phyloP scores from a whole-genome alignment of 805 yeast species.

The Nematodospora valgi region DNA sequence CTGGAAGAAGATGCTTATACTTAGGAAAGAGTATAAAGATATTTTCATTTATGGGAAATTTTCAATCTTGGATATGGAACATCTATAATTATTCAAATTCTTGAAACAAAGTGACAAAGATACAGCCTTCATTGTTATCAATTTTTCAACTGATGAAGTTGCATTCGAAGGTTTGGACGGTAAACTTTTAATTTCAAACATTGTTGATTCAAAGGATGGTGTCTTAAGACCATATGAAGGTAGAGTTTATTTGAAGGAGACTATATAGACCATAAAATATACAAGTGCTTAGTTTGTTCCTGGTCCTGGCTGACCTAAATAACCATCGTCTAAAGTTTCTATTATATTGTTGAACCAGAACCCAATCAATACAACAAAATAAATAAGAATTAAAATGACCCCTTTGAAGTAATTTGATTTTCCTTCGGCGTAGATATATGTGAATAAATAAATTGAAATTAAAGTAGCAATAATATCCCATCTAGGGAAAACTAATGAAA shows the following conservation, averaged over 20 bases:
- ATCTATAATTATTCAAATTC: constrained; percentile 40
- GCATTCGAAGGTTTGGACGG: constrained; percentile 25
- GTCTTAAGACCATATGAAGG: constrained; percentile 44
- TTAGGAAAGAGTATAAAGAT: constrained; percentile 45
- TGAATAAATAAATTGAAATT: constrained; percentile 82
- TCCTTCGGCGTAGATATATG: constrained; percentile 95
- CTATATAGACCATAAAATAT: too few species aligned
- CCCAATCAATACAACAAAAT: constrained; percentile 72
- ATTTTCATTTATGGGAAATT: constrained; percentile 45
- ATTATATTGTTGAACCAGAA: constrained; percentile 61
- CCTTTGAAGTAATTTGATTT: constrained; percentile 96
- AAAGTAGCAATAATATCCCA: constrained; percentile 92
- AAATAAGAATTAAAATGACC: constrained; percentile 75
- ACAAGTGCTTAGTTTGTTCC: neutral
- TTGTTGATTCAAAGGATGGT: constrained; percentile 19
- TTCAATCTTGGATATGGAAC: constrained; percentile 43
- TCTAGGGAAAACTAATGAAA: constrained; percentile 85
- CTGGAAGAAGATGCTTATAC: constrained; percentile 40
- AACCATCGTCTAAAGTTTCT: constrained; percentile 29
- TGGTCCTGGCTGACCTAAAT: constrained; percentile 9
- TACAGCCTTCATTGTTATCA: constrained; percentile 36
- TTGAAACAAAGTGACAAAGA: constrained; percentile 29
- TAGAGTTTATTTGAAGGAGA: constrained; percentile 36
- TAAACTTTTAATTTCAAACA: constrained; percentile 22
- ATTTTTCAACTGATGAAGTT: constrained; percentile 34